phyloP scores from a whole-genome alignment of 345 rosid genomes.

The Hypericum perforatum region DNA sequence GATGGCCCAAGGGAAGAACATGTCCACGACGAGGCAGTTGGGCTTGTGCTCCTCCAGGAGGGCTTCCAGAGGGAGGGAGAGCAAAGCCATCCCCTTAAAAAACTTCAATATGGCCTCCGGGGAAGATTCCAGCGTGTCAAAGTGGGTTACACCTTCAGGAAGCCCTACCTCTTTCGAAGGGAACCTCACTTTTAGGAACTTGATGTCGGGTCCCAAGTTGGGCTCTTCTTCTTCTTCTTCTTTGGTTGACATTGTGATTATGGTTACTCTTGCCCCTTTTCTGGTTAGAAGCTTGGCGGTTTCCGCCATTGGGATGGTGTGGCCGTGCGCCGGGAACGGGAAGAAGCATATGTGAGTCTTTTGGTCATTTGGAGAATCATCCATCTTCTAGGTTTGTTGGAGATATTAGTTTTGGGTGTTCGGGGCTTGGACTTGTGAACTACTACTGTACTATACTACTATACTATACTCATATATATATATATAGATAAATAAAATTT shows the following conservation, averaged over 20 bases:
- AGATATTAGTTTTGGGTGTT: too few species aligned
- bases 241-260: slow-evolving; percentile 24
- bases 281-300: slow-evolving; percentile 28
- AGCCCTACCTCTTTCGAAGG: slow-evolving; percentile 22
- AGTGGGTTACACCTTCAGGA: slow-evolving; percentile 19
- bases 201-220: slow-evolving; percentile 13
- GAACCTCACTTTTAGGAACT: slow-evolving; percentile 11
- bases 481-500: too few species aligned
- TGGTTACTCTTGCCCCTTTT: slow-evolving; percentile 24
- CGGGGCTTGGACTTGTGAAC: too few species aligned
- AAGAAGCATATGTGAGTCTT: slow-evolving; percentile 30
- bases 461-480: too few species aligned
- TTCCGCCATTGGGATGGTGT: slow-evolving; percentile 29
- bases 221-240: slow-evolving; percentile 10
- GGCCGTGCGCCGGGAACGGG: slow-evolving; percentile 27
- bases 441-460: too few species aligned
- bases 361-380: not conserved
- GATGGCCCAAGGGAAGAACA: slow-evolving; percentile 51
- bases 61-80: slow-evolving; percentile 21
- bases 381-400: slow-evolving; percentile 1
- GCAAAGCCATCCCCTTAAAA: slow-evolving; percentile 11
- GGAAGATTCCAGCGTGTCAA: not conserved
- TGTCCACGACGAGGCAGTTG: slow-evolving; percentile 38
- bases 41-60: slow-evolving; percentile 18
- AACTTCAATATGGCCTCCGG: slow-evolving; percentile 9